Evolutionary conservation across 192 early-diverging fungal genomes (phyloP).

Genomic region (Linderina pennispora): DNA sequence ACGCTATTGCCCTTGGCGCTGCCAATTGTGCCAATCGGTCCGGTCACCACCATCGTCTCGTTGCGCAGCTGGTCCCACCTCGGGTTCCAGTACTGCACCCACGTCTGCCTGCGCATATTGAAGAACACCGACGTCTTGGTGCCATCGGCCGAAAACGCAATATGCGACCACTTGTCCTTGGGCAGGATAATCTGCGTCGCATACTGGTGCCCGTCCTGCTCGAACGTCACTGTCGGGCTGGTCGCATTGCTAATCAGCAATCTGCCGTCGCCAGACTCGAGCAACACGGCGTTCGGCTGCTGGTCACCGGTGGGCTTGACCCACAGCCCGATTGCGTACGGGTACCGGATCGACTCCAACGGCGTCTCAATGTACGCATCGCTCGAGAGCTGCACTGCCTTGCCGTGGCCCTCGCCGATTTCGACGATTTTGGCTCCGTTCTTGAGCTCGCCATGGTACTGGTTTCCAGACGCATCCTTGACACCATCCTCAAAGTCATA

Average conservation of each 20-base stretch:
- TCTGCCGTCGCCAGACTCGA: slow-evolving; percentile 31
- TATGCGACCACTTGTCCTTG: slow-evolving; percentile 27
- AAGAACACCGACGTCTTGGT: slow-evolving; percentile 30
- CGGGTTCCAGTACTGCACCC: slow-evolving; percentile 31
- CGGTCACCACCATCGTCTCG: slow-evolving; percentile 27
- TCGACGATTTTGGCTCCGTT: slow-evolving; percentile 34
- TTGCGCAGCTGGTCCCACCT: slow-evolving; percentile 35
- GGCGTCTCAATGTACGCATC: slow-evolving; percentile 34
- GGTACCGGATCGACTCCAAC: slow-evolving; percentile 28
- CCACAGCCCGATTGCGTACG: slow-evolving; percentile 39
- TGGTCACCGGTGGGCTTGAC: slow-evolving; percentile 35
- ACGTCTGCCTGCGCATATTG: slow-evolving; percentile 24
- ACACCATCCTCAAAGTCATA: slow-evolving; percentile 38
- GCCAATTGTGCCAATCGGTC: slow-evolving; percentile 25
- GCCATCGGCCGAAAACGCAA: slow-evolving; percentile 27
- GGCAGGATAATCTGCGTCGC: slow-evolving; percentile 29
- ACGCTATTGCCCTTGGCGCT: slow-evolving; percentile 32
- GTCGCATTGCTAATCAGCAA: slow-evolving; percentile 35
- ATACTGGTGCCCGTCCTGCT: slow-evolving; percentile 39
- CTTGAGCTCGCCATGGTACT: slow-evolving; percentile 37
- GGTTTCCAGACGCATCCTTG: slow-evolving; percentile 34
- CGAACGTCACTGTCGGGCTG: slow-evolving; percentile 18
- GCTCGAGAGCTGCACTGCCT: slow-evolving; percentile 23
- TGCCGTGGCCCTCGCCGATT: slow-evolving; percentile 30
- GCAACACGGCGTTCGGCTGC: slow-evolving; percentile 23